A percentile compares a stretch with the other conserved stretches of the same genome.
These are phyloP conservation scores for Funneliformis caledonium DNA, from an alignment of 371 early-diverging fungal genomes.

Conservation along the genomic window DNA sequence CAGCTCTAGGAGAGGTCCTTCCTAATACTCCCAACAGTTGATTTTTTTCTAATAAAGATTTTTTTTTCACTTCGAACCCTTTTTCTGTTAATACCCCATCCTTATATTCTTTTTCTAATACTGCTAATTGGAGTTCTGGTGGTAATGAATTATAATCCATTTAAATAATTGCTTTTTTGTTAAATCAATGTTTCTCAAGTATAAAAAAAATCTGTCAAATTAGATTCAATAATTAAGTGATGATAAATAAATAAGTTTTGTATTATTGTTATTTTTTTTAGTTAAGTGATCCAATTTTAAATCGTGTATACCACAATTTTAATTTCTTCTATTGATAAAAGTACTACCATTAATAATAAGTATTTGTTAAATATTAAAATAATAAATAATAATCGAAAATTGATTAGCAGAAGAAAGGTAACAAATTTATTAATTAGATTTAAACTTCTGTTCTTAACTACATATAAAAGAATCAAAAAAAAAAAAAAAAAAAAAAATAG, in stretches of 20 bases:
- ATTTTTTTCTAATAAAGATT: constrained; percentile 48
- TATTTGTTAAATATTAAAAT: background rate
- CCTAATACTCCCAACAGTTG: background rate
- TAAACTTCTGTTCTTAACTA: background rate
- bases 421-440: background rate
- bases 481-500: background rate
- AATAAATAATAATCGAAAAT: background rate
- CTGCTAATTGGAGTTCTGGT: constrained; percentile 54
- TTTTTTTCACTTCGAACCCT: constrained; percentile 68
- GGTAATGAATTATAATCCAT: constrained; percentile 43
- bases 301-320: background rate
- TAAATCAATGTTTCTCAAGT: background rate
- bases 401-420: background rate
- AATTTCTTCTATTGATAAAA: background rate
- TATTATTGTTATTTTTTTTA: background rate
- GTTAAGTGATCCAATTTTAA: background rate
- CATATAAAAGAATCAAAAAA: background rate
- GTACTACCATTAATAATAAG: background rate
- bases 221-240: background rate
- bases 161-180: background rate
- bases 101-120: constrained; percentile 62
- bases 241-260: background rate
- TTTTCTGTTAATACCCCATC: constrained; percentile 76
- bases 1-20: background rate
- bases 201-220: background rate